A percentile compares a stretch with the other conserved stretches of the same genome.
Conservation (phyloP, 768 basidiomycete genomes). For the Clitopilus passeckerianus region DNA sequence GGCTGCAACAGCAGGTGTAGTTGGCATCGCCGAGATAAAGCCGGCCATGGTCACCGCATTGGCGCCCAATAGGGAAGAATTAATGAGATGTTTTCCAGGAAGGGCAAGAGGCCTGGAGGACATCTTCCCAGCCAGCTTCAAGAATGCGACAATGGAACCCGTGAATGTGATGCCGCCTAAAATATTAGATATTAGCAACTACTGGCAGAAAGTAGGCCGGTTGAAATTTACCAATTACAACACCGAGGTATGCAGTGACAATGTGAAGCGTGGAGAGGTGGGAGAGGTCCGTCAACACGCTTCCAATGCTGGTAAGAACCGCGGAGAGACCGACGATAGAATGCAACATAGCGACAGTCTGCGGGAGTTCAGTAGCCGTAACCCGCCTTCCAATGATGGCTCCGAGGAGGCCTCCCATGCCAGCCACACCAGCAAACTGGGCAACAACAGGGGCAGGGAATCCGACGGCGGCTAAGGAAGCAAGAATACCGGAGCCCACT, state of each 20-base stretch:
- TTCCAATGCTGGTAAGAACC: conserved; percentile 80
- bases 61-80: conserved; percentile 62
- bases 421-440: conserved; percentile 75
- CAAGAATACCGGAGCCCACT: conserved; percentile 74
- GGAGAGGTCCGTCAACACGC: conserved; percentile 65
- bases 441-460: conserved; percentile 69
- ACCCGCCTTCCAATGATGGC: conserved; percentile 76
- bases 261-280: conserved; percentile 74
- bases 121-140: conserved; percentile 83
- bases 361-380: conserved; percentile 84
- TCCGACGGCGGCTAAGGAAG: conserved; percentile 80
- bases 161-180: conserved; percentile 83
- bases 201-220: neutral
- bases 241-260: conserved; percentile 81
- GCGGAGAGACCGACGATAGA: conserved; percentile 89
- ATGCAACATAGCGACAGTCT: conserved; percentile 74
- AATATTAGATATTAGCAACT: no score
- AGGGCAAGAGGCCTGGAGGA: conserved; percentile 66
- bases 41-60: conserved; percentile 74
- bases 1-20: conserved; percentile 71
- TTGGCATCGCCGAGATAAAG: conserved; percentile 66
- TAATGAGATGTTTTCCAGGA: conserved; percentile 76
- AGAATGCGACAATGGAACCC: conserved; percentile 84
- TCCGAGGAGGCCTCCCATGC: conserved; percentile 69
- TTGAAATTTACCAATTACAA: conserved; percentile 63